Conservation (phyloP, 2,329 filamentous ascomycete genomes). For the Diaporthe sp. region DNA sequence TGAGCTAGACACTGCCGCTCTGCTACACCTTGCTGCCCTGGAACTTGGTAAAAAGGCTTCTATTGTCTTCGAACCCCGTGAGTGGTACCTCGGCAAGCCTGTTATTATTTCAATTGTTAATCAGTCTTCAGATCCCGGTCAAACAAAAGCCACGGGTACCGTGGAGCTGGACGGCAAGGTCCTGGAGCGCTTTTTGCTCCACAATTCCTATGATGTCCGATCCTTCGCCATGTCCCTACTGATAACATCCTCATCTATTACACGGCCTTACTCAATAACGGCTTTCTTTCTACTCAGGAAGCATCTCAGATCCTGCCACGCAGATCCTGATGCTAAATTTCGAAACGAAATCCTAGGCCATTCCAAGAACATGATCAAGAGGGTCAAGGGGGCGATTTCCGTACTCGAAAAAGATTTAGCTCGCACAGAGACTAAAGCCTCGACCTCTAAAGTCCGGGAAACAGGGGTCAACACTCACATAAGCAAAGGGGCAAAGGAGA, state of each 20-base stretch:
- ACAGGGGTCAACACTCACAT: constrained; percentile 34
- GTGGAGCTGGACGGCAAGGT: constrained; percentile 55
- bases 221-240: constrained; percentile 87
- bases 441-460: not conserved
- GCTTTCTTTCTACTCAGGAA: constrained; percentile 74
- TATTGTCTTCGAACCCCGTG: constrained; percentile 77
- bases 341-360: constrained; percentile 84
- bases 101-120: constrained; percentile 39
- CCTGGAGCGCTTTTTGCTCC: constrained; percentile 66
- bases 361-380: constrained; percentile 81
- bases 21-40: constrained; percentile 76
- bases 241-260: constrained; percentile 80
- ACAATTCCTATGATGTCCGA: constrained; percentile 75
- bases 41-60: constrained; percentile 80
- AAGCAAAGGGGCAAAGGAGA: constrained; percentile 34
- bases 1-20: constrained; percentile 65
- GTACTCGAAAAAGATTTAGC: constrained; percentile 63
- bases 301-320: constrained; percentile 79
- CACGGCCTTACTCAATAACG: constrained; percentile 75
- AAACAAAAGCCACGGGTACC: constrained; percentile 42
- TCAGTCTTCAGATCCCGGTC: constrained; percentile 44
- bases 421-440: constrained; percentile 46
- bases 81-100: constrained; percentile 42
- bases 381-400: constrained; percentile 77
- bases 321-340: constrained; percentile 88